Conservation (phyloP, 345 rosid species). For the Reutealis trisperma region DNA sequence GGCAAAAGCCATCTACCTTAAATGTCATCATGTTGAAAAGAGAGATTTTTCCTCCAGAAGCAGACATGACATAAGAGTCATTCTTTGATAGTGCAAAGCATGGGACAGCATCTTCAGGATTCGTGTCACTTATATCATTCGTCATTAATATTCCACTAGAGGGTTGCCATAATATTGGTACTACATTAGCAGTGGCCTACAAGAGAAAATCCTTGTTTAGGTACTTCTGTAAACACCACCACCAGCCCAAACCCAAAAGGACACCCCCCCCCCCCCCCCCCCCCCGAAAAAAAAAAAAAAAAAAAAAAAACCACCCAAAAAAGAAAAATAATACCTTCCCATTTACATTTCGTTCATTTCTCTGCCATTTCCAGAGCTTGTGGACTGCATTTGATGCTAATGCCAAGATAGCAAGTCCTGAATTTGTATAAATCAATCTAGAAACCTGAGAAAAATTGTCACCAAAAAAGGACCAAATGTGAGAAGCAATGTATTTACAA, state of each 20-base stretch:
- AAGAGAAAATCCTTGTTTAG: slow-evolving; percentile 21
- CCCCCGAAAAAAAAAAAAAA: too few relatives aligned
- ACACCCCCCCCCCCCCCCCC: too few relatives aligned
- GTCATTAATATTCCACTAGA: slow-evolving; percentile 68
- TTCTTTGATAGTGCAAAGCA: slow-evolving; percentile 82
- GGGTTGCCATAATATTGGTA: slow-evolving; percentile 79
- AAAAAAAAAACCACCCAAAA: not conserved
- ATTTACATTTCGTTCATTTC: slow-evolving; percentile 48
- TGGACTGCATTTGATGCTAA: slow-evolving; percentile 84
- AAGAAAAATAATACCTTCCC: slow-evolving; percentile 43
- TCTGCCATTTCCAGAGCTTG: slow-evolving; percentile 89
- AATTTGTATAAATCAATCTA: slow-evolving; percentile 74
- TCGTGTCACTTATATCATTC: slow-evolving; percentile 59
- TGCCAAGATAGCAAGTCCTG: slow-evolving; percentile 75
- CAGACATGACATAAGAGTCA: slow-evolving; percentile 70
- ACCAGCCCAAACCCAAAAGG: too few relatives aligned
- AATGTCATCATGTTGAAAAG: slow-evolving; percentile 71
- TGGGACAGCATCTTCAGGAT: slow-evolving; percentile 75
- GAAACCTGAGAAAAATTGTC: slow-evolving; percentile 52
- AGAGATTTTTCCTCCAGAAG: slow-evolving; percentile 80
- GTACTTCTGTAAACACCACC: not conserved
- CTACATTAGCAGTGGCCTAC: slow-evolving; percentile 63
- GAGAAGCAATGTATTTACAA: not conserved
- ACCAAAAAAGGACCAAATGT: slow-evolving; percentile 4
- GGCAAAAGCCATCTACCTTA: slow-evolving; percentile 49